Percentiles rank a stretch among this genome's conserved stretches.
Conservation (phyloP, 179 eudicot genomes). For the Spergularia azorica region DNA sequence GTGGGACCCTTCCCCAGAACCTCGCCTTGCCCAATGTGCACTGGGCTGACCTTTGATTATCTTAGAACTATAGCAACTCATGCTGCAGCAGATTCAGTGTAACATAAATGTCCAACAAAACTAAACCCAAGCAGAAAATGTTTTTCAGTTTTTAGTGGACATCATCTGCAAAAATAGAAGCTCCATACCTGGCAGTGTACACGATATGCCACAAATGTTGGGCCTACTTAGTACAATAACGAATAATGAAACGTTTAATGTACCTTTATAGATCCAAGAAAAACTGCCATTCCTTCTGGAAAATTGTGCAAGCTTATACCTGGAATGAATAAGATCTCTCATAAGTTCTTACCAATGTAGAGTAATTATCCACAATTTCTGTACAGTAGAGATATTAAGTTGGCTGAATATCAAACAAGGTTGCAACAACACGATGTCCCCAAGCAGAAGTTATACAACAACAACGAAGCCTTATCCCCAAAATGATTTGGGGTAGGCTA, state of each 20-base stretch:
- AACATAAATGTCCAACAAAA: not conserved
- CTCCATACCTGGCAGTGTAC: constrained; percentile 1
- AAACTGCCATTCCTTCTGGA: constrained; percentile 99
- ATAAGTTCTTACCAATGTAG: constrained; percentile 3
- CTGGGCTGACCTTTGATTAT: not conserved
- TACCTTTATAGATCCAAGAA: constrained; percentile 97
- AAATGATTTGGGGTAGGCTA: too few relatives aligned
- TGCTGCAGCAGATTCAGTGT: not conserved
- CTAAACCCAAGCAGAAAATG: not conserved
- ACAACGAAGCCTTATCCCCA: too few relatives aligned
- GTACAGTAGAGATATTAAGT: not conserved
- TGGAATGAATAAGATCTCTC: constrained; percentile 28
- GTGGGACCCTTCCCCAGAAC: too few relatives aligned
- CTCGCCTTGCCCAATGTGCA: too few relatives aligned
- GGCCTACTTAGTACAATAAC: not conserved
- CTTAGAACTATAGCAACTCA: not conserved
- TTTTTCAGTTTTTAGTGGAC: not conserved
- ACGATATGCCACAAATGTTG: not conserved
- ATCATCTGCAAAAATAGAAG: not conserved
- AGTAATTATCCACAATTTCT: not conserved
- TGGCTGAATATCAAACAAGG: too few relatives aligned
- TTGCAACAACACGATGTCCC: too few relatives aligned
- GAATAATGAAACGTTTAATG: not conserved
- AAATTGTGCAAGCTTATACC: constrained; percentile 98
- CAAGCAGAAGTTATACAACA: too few relatives aligned